A percentile compares a stretch with the other conserved stretches of the same genome.
phyloP scores from a whole-genome alignment of 768 basidiomycete genomes.

The Suillus variegatus region DNA sequence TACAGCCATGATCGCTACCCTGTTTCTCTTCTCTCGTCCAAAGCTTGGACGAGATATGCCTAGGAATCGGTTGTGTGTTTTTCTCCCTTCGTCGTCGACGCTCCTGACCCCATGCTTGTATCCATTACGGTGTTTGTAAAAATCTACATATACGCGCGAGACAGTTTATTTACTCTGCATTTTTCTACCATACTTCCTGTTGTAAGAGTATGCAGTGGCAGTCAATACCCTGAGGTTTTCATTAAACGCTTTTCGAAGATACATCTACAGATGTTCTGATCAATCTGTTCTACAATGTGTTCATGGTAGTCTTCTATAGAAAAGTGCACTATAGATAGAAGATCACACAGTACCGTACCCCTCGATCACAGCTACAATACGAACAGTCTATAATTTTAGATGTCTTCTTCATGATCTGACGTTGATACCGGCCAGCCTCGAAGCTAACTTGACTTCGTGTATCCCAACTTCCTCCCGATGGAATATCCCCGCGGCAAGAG shows the following conservation, averaged over 20 bases:
- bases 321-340: neutral
- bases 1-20: slow-evolving; percentile 7
- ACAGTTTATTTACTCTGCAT: slow-evolving; percentile 33
- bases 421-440: slow-evolving; percentile 50
- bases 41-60: neutral
- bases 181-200: slow-evolving; percentile 17
- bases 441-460: slow-evolving; percentile 68
- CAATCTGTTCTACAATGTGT: neutral
- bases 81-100: slow-evolving; percentile 5
- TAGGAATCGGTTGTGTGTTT: slow-evolving; percentile 1
- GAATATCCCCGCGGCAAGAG: slow-evolving; percentile 96
- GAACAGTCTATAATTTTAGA: neutral
- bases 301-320: neutral
- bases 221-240: neutral
- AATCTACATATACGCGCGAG: slow-evolving; percentile 34
- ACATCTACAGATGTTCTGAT: neutral
- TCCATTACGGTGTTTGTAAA: slow-evolving; percentile 27
- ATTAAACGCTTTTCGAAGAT: neutral
- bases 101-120: slow-evolving; percentile 30
- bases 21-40: slow-evolving; percentile 7
- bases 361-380: neutral
- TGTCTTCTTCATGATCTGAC: slow-evolving; percentile 35
- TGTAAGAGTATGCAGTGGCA: slow-evolving; percentile 2
- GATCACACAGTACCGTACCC: neutral
- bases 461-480: slow-evolving; percentile 89